Conservation (phyloP, 179 eudicot genomes). For the Vitellaria paradoxa region DNA sequence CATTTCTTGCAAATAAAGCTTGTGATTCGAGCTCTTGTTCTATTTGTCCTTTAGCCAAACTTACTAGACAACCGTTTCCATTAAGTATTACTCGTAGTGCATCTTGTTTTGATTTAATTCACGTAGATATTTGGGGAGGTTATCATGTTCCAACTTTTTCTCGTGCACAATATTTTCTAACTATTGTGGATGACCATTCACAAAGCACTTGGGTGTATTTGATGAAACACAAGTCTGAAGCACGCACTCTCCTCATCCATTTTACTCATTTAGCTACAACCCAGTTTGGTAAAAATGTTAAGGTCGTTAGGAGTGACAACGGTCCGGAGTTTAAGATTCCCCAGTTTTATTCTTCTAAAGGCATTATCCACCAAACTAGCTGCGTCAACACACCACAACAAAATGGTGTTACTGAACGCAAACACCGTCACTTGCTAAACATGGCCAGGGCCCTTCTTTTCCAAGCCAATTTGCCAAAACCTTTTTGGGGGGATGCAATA, state of each 20-base stretch:
- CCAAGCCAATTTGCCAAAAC: neutral
- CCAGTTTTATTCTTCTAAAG: neutral
- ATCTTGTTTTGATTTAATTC: neutral
- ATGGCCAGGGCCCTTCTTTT: neutral
- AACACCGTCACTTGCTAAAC: neutral
- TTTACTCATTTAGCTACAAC: neutral
- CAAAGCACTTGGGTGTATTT: slow-evolving; percentile 3
- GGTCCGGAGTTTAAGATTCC: neutral
- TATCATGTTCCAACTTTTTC: neutral
- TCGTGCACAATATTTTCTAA: slow-evolving; percentile 2
- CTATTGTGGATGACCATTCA: neutral
- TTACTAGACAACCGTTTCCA: neutral
- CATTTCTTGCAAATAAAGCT: neutral
- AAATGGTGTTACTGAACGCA: neutral
- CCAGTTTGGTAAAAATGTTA: neutral
- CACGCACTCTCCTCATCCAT: neutral
- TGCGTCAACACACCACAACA: neutral
- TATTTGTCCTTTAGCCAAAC: neutral
- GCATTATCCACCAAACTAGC: neutral
- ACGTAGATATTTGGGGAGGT: neutral
- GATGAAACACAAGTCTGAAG: neutral
- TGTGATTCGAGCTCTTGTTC: neutral
- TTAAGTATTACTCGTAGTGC: neutral
- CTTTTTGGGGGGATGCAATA: neutral
- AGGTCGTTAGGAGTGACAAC: neutral